Percentiles rank a stretch among this genome's conserved stretches.
Conservation (phyloP, 2,329 filamentous ascomycete genomes). For the Mycocentrospora acerina region DNA sequence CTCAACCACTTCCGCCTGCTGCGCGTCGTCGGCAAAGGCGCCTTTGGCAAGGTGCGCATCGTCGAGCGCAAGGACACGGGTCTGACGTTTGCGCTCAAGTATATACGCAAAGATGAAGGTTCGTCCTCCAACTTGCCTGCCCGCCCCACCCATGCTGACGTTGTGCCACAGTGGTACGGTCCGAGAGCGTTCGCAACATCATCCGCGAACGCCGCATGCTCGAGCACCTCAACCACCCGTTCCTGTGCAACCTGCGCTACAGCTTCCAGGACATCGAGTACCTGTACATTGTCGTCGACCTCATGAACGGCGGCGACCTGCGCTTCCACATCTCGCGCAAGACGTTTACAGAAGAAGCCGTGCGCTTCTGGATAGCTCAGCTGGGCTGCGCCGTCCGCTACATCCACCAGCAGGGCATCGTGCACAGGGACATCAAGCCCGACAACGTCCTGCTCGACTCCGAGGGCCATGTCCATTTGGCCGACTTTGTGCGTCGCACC, state of each 20-base stretch:
- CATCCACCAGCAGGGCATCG: conserved; percentile 46
- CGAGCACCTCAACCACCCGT: conserved; percentile 95
- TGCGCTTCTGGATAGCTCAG: conserved; percentile 96
- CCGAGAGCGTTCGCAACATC: conserved; percentile 97
- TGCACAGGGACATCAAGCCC: conserved; percentile 47
- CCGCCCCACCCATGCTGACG: conserved; percentile 20
- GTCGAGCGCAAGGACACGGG: conserved; percentile 96
- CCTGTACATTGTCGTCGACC: conserved; percentile 95
- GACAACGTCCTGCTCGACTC: conserved; percentile 46
- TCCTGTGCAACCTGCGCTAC: conserved; percentile 97
- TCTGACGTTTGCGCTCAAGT: conserved; percentile 93
- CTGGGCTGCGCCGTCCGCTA: conserved; percentile 80
- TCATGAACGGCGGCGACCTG: conserved; percentile 96
- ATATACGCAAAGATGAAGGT: conserved; percentile 99
- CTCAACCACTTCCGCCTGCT: conserved; percentile 96
- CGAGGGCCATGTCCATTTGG: conserved; percentile 81
- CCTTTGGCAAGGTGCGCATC: conserved; percentile 98
- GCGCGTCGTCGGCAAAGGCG: conserved; percentile 93
- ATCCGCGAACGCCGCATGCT: conserved; percentile 97
- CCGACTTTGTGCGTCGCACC: conserved; percentile 77
- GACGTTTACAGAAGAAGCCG: conserved; percentile 95
- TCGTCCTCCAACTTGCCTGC: conserved; percentile 32
- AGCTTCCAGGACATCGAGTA: conserved; percentile 99
- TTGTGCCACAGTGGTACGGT: conserved; percentile 75
- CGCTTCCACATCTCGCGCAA: conserved; percentile 98